Evolutionary conservation across 768 basidiomycete species (phyloP).

Genomic region (Hericium rajendrae): DNA sequence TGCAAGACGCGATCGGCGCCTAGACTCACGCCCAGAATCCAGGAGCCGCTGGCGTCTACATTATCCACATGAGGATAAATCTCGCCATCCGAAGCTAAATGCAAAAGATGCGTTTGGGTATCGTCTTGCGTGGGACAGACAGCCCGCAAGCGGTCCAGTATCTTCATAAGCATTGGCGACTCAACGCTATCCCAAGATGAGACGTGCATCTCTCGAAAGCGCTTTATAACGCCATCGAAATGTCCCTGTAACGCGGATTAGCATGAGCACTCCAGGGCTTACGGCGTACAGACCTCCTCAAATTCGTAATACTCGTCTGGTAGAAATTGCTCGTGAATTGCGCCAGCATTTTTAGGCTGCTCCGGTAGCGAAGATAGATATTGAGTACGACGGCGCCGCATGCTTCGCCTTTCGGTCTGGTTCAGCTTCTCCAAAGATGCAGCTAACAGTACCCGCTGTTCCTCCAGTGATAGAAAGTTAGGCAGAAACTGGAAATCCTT

Average conservation of each 20-base stretch:
- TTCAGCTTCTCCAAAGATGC: slow-evolving; percentile 53
- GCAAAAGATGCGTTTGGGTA: slow-evolving; percentile 71
- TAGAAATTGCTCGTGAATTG: slow-evolving; percentile 29
- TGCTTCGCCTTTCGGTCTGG: slow-evolving; percentile 36
- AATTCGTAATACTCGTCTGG: slow-evolving; percentile 66
- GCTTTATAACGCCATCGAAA: slow-evolving; percentile 81
- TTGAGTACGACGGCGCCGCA: slow-evolving; percentile 36
- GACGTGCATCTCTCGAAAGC: slow-evolving; percentile 74
- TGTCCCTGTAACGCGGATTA: slow-evolving; percentile 53
- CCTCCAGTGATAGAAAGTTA: slow-evolving; percentile 39
- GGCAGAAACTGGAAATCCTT: slow-evolving; percentile 44
- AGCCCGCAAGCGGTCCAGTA: slow-evolving; percentile 48
- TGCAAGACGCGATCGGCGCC: slow-evolving; percentile 59
- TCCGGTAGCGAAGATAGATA: slow-evolving; percentile 15
- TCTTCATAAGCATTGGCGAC: slow-evolving; percentile 29
- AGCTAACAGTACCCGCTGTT: slow-evolving; percentile 46
- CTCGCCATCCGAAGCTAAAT: slow-evolving; percentile 74
- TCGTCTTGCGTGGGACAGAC: slow-evolving; percentile 39
- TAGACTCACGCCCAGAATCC: slow-evolving; percentile 77
- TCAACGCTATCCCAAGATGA: slow-evolving; percentile 53
- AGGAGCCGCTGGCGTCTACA: slow-evolving; percentile 63
- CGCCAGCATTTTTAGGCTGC: slow-evolving; percentile 13
- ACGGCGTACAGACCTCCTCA: slow-evolving; percentile 40
- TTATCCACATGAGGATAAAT: slow-evolving; percentile 83
- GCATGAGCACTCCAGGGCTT: background rate